Base-by-base conservation (phyloP, 345 rosid species). In the Carallia brachiata region DNA sequence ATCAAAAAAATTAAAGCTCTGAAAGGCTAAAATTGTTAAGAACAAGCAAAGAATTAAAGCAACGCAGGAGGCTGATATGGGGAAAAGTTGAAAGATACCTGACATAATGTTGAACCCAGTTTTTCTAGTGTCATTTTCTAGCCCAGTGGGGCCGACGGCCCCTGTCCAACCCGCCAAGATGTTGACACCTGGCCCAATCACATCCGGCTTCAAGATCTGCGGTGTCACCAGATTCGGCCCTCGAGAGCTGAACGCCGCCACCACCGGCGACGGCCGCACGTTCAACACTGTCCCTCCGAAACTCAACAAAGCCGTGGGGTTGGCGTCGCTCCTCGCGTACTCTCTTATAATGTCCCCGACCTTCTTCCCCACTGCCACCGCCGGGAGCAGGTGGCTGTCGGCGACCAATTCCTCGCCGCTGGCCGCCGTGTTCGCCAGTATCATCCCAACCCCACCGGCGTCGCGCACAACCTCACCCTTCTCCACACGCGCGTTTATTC, bases 381-480 rank as follows among this genome's bases (percentile, higher is more conserved):
- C 89, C 32, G 97, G 98, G 28, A 91, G 57, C 73, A 93, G 62
- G 75, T 93, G 97, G 69, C 89, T 84, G 78, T 93, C 98, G 0
- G 96, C 98, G 65, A 89, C 94, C 74, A 88, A 69, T 58, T 89
- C 96, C 75, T 88, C 96, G 0, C 98, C 97, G 23, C 82, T 85
- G 0, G 75, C 70, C 0, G 80, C 87, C 0, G 92, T 83, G 64
- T 93, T 93, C 6, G 91, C 96, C 18, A 93, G 72, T 66, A 93
- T 87, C 98, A 93, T 93, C 56, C 94, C 98, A 15, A 81, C 63
- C 16, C 98, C 98, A 6, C 96, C 97, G 0, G 96, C 96, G 10
- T 88, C 88, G 19, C 81, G 78, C 17, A 93, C 98, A 0, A 88
- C 93, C 7, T 66, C 82, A 34, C 98, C 98, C 77, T 93, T 93